Evolutionary conservation across 768 basidiomycete species (phyloP), one percentile per base, ranked within the genome.

Genomic region (Galerina sulciceps): DNA sequence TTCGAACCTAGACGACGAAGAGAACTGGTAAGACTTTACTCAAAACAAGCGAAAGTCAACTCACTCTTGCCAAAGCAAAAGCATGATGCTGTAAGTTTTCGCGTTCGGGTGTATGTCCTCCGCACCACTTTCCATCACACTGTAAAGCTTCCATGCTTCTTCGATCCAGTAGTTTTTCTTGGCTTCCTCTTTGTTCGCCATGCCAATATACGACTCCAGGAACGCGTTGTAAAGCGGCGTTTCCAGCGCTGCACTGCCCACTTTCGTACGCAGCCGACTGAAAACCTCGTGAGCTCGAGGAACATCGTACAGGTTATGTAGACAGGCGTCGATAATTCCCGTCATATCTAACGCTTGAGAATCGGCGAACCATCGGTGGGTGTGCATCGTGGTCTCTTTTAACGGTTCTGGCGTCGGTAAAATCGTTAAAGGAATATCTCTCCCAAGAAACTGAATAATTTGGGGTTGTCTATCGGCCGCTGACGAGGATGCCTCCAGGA

Each of bases 311-410:
- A 85, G 67, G 61, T 89, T 84, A 69, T 89, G 82, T 11, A 96
- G 74, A 69, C 94, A 96, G 4, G 93, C 91, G 64, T 91, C 87
- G 74, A 96, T 90, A 61, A 96, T 82, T 0, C 90, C 86, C 10
- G 92, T 69, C 54, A 84, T 78, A 70, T 94, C 91, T 67, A 87
- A 84, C 0, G 88, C 85, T 0, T 75, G 70, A 0, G 91, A 84
- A 69, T 91, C 84, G 4, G 82, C 79, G 71, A 86, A 92, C 74
- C 84, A 85, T 50, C 80, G 61, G 60, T 82, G 81, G 62, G 82
- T 77, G 11, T 72, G 57, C 9, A 36, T 22, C 0, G 63, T 57
- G 3, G 81, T 81, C 1, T 69, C 51, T 38, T 69, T 67, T 20
- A 72, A 70, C 0, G 90, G 88, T 6, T 87, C 80, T 1, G 91